Evolutionary conservation across 345 rosid genomes (phyloP), one percentile per base, ranked within the genome.

Genomic region (Linum lewisii): DNA sequence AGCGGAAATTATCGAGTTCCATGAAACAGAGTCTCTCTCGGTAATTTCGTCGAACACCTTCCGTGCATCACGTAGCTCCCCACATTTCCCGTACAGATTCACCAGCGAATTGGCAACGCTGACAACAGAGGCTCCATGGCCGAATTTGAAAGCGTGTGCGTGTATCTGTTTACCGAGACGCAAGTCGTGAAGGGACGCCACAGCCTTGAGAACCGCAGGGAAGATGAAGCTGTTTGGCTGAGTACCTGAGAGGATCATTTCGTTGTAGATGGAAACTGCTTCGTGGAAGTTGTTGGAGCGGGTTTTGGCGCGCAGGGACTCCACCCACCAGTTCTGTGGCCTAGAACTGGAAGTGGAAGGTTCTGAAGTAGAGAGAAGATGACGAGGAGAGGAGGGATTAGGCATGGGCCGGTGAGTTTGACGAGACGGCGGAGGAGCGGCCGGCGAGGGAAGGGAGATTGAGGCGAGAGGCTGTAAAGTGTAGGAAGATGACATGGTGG

Each of bases 131-230:
- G 64, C 66, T 29, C 64, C 82, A 52, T 77, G 81, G 16, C 90
- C 91, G 20, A 74, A 85, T 77, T 92, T 88, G 51, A 82, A 21
- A 53, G 84, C 91, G 51, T 84, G 90, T 57, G 87, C 86, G 44
- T 92, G 98, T 60, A 92, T 62, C 81, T 92, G 94, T 51, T 67
- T 75, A 57, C 89, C 97, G 29, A 88, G 63, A 45, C 60, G 61
- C 67, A 82, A 64, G 66, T 86, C 79, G 32, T 61, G 81, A 21
- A 83, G 81, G 49, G 75, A 80, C 0, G 84, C 70, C 1, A 74
- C 89, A 7, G 93, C 90, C 68, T 84, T 88, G 29, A 88, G 61
- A 64, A 81, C 74, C 5, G 86, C 89, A 7, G 98, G 98, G 82
- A 86, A 86, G 26, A 79, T 86, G 7, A 79, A 86, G 57, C 77